Conservation (phyloP, 768 basidiomycete genomes). For the Tulasnella sp. region DNA sequence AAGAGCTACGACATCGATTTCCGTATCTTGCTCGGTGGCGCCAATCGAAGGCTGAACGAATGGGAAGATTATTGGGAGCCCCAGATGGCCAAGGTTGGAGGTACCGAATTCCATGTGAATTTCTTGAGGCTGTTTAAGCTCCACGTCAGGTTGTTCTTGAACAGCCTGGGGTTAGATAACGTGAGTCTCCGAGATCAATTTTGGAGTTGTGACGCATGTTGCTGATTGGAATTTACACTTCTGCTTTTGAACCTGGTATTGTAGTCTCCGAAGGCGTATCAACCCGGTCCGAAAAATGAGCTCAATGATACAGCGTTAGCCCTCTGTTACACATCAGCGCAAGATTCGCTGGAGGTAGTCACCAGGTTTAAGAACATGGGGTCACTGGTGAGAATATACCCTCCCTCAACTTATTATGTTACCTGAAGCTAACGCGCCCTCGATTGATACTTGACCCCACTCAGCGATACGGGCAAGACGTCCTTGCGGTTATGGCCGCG, state of each 20-base stretch:
- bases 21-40: conserved; percentile 58
- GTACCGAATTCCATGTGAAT: conserved; percentile 64
- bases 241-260: too few relatives aligned
- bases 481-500: conserved; percentile 75
- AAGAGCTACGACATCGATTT: conserved; percentile 55
- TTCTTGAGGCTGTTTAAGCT: conserved; percentile 68
- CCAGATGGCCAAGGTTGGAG: conserved; percentile 64
- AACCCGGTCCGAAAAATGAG: too few relatives aligned
- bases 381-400: conserved; percentile 48
- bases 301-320: conserved; percentile 40
- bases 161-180: conserved; percentile 71
- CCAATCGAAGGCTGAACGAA: conserved; percentile 58
- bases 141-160: conserved; percentile 70
- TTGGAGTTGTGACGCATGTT: too few relatives aligned
- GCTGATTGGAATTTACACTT: neutral
- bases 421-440: neutral
- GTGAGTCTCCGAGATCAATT: conserved; percentile 32
- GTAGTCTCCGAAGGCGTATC: too few relatives aligned
- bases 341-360: conserved; percentile 59
- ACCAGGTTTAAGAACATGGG: conserved; percentile 64
- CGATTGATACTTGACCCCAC: neutral
- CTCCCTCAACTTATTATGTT: neutral
- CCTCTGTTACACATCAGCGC: conserved; percentile 63
- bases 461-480: conserved; percentile 78
- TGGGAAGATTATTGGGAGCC: conserved; percentile 65